Percentiles rank a stretch among this genome's conserved stretches.
phyloP scores from a whole-genome alignment of 2,329 filamentous ascomycete species.

The Penicillium hesseltinei region DNA sequence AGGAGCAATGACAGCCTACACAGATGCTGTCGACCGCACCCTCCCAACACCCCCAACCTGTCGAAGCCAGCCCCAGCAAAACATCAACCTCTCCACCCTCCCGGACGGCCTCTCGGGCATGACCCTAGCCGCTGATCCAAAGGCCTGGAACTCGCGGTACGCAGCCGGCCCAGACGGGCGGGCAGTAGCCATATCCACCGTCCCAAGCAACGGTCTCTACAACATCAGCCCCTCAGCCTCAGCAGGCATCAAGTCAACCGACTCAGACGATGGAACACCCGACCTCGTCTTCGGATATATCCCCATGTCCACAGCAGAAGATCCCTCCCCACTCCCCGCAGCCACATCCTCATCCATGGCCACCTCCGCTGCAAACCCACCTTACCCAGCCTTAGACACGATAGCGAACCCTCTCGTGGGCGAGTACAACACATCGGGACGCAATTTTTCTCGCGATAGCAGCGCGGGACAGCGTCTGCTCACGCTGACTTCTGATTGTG shows the following conservation, averaged over 20 bases:
- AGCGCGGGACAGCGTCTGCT: constrained; percentile 17
- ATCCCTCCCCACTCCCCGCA: constrained; percentile 5
- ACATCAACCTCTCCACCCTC: constrained; percentile 14
- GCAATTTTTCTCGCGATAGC: constrained; percentile 22
- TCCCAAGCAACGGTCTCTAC: constrained; percentile 22
- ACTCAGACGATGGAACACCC: constrained; percentile 19
- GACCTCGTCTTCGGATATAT: constrained; percentile 34
- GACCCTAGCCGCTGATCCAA: constrained; percentile 21
- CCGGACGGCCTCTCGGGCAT: constrained; percentile 20
- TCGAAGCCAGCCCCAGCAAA: constrained; percentile 20
- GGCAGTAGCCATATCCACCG: constrained; percentile 17
- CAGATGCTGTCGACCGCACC: constrained; percentile 32
- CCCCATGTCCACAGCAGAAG: constrained; percentile 23
- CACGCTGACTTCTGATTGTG: constrained; percentile 32
- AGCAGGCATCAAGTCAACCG: constrained; percentile 17
- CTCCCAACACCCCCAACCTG: constrained; percentile 36
- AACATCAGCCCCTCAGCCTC: constrained; percentile 11
- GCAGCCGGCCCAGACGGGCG: constrained; percentile 1
- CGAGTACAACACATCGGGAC: constrained; percentile 17
- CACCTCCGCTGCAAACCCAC: background rate
- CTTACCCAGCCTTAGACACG: constrained; percentile 19
- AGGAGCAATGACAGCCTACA: constrained; percentile 19
- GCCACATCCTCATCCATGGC: constrained; percentile 6
- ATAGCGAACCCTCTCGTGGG: constrained; percentile 17
- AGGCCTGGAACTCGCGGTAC: constrained; percentile 15